Base-by-base conservation (phyloP, 768 basidiomycete species). In the Dioszegia crocea region DNA sequence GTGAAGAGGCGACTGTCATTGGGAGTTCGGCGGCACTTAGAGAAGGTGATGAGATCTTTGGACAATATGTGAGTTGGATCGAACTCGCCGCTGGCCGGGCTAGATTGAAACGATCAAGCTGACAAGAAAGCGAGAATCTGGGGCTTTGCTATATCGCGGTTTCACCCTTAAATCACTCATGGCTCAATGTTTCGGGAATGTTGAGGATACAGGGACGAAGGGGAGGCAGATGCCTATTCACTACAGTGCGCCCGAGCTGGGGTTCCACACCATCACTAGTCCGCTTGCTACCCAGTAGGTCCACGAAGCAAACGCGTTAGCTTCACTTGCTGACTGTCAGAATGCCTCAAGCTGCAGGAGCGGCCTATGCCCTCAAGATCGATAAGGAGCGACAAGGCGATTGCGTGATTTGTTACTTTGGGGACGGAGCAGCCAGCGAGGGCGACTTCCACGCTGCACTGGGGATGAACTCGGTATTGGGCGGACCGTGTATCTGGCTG, bases 171-270 rank as follows among this genome's bases (percentile, higher is more conserved):
- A 91, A 66, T 79, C 82, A n/a, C 79, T 88, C 58, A 93, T 97
- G 89, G 85, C 85, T 0, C 92, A 96, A 75, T 92, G 89, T 75
- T 90, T 96, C 68, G 88, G 90, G 30, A 93, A 89, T 64, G 79
- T 84, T 66, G 84, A 89, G 61, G 92, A 97, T 74, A 81, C 76
- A 11, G 83, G 85, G 11, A 85, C 87, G 8, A 92, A 91, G 71
- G 91, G 92, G 17, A 82, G 89, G 33, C 90, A 93, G 72, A 94
- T 96, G 91, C 91, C 91, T 12, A 88, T 93, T 84, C 92, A 97
- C 71, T 91, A 91, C 75, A 89, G 90, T 14, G 91, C 91, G 4
- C 82, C 83, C 1, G 79, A 84, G 57, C 84, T 88, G 59, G 92
- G 94, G 74, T 94, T 93, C 74, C 89, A 92, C 77, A 90, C 89